phyloP scores from a whole-genome alignment of 306 rosid genomes.

The Oxytropis ochrocephala region DNA sequence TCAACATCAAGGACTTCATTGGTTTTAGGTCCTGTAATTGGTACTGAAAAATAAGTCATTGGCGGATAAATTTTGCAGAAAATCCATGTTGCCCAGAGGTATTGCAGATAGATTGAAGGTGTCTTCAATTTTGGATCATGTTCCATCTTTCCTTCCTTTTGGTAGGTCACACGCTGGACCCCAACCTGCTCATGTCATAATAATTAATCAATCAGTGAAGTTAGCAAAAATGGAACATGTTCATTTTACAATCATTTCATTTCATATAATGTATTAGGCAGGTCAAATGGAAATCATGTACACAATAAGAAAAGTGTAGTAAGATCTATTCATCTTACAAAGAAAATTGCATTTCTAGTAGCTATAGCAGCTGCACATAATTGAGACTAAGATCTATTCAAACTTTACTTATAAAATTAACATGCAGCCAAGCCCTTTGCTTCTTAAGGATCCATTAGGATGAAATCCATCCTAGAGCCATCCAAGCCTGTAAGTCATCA shows the following conservation, averaged over 20 bases:
- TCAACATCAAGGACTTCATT: too few species aligned
- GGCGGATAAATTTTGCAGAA: constrained; percentile 14
- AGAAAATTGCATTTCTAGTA: constrained; percentile 63
- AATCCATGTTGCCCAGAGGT: constrained; percentile 72
- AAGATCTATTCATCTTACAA: constrained; percentile 22
- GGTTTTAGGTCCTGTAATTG: too few species aligned
- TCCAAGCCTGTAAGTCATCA: too few species aligned
- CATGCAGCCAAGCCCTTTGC: too few species aligned
- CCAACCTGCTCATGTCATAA: constrained; percentile 45
- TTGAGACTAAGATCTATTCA: too few species aligned
- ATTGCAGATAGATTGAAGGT: constrained; percentile 65
- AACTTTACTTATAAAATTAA: too few species aligned
- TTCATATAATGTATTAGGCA: not conserved
- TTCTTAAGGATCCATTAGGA: too few species aligned
- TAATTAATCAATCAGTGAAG: too few species aligned
- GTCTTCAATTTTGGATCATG: constrained; percentile 65
- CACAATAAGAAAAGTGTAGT: not conserved
- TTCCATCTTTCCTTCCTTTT: constrained; percentile 77
- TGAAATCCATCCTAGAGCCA: too few species aligned
- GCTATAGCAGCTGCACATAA: constrained; percentile 43
- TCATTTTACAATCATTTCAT: not conserved
- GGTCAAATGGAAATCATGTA: not conserved
- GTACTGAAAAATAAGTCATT: too few species aligned
- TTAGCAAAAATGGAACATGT: not conserved
- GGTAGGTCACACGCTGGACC: constrained; percentile 71